Conservation (phyloP, 169 alveolate genomes). For the Toxoplasma gondii region DNA sequence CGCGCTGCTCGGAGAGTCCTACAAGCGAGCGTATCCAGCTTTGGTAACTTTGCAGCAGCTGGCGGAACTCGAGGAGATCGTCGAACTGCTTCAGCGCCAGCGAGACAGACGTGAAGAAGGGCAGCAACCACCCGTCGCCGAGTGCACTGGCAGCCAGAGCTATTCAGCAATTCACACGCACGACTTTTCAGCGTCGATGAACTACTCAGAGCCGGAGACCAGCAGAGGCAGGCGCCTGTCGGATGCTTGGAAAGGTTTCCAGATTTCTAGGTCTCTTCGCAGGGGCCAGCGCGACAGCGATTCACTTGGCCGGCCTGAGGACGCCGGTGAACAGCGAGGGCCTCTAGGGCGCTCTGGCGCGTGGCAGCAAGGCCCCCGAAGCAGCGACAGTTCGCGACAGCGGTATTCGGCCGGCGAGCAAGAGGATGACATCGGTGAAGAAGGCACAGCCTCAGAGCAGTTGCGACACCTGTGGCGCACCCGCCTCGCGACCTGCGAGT, state of each 20-base stretch:
- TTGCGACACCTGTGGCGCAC: conserved; percentile 18
- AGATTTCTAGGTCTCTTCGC: background rate
- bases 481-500: conserved; percentile 30
- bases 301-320: background rate
- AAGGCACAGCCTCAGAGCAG: background rate
- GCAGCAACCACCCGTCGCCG: background rate
- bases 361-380: background rate
- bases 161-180: background rate
- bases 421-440: background rate
- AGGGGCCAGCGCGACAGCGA: background rate
- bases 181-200: background rate
- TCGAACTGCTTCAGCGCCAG: conserved; percentile 67
- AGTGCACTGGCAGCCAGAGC: background rate
- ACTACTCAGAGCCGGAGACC: too few relatives aligned
- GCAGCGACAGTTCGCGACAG: background rate
- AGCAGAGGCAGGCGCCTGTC: background rate
- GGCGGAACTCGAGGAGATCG: conserved; percentile 89
- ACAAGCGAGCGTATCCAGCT: conserved; percentile 88
- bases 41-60: conserved; percentile 84
- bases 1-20: conserved; percentile 86
- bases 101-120: background rate
- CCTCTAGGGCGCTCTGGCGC: too few relatives aligned
- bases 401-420: background rate
- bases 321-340: too few relatives aligned
- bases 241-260: background rate